Evolutionary conservation across 2,329 filamentous ascomycete species (phyloP).

Genomic region (Neopestalotiopsis clavispora): DNA sequence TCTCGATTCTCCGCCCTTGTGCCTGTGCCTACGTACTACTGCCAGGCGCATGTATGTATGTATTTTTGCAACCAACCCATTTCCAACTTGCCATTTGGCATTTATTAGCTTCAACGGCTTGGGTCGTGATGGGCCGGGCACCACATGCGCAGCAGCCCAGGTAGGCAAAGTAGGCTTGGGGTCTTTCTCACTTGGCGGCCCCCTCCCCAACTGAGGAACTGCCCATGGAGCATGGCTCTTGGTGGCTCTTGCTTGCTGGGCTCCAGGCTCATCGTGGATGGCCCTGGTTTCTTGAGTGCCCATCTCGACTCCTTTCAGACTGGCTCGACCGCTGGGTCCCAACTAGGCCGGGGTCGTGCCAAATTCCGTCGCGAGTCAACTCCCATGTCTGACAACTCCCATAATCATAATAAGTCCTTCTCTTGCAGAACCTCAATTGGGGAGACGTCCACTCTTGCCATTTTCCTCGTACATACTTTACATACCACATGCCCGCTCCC

Average conservation of each 20-base stretch:
- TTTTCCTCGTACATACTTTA: not conserved
- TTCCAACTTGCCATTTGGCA: not conserved
- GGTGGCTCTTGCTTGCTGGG: too few species aligned
- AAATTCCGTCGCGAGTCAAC: constrained; percentile 12
- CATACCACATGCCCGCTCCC: not conserved
- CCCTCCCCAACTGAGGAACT: too few species aligned
- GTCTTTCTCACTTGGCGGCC: not conserved
- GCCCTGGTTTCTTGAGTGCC: not conserved
- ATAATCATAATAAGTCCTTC: constrained; percentile 5
- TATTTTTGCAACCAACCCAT: too few species aligned
- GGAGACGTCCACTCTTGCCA: not conserved
- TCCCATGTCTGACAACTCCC: constrained; percentile 5
- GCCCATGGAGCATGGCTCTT: too few species aligned
- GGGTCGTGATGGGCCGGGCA: constrained; percentile 7
- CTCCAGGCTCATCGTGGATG: not conserved
- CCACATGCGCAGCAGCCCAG: not conserved
- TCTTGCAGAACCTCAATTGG: not conserved
- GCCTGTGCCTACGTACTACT: not conserved
- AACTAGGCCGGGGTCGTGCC: constrained; percentile 8
- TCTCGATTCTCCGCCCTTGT: not conserved
- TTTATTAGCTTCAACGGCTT: constrained; percentile 11
- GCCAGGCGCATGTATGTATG: too few species aligned
- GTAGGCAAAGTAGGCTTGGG: not conserved
- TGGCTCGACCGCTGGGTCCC: not conserved
- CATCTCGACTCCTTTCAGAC: constrained; percentile 8